Base-by-base conservation (phyloP, 2,329 filamentous ascomycete genomes). In the Alternaria ventricosa region DNA sequence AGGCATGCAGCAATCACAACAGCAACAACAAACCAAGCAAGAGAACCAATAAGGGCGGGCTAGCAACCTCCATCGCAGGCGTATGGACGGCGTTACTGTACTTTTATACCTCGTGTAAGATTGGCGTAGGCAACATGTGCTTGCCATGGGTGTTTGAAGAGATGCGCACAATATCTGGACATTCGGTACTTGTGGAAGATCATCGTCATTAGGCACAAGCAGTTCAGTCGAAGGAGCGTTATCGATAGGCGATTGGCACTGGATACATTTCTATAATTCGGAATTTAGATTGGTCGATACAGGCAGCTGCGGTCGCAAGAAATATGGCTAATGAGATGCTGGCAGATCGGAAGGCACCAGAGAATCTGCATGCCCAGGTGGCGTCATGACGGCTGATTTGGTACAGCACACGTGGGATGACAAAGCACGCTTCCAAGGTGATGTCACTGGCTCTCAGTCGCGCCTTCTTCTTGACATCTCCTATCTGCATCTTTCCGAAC, bases 1-100 rank as follows among this genome's bases (percentile, higher is more conserved):
- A 46, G 28, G 56, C 27, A 67, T 68, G 66, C 68, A 71, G 20
- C 68, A 71, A 30, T 61, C 58, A 11, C 66, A 70, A 54, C 65
- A 69, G 11, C 61, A 66, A 8, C 63, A 63, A 15, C 57, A 53
- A 28, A 23, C 55, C 1, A 62, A 45, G 18, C 60, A 53, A 20
- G 60, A 62, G 25, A 46, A 30, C 6, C 47, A 53, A 54, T 49
- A 58, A 62, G 20, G 22, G 12, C 13, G 23, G 33, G 13, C 28
- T 18, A 18, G 11, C 30, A 45, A 23, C 45, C 45, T 60, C 44
- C 36, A 51, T 54, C 60, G 60, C 60, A 46, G 60, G 60, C 60
- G 60, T 51, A 61, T 61, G 41, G 41, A 61, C 41, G 55, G 55
- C 55, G 28, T 46, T 41, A 33, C 28, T 60, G 51, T 60, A 53